A percentile compares a stretch with the other conserved stretches of the same genome.
Conservation (phyloP, 1,284 basidiomycete genomes). For the Boletus sp. region DNA sequence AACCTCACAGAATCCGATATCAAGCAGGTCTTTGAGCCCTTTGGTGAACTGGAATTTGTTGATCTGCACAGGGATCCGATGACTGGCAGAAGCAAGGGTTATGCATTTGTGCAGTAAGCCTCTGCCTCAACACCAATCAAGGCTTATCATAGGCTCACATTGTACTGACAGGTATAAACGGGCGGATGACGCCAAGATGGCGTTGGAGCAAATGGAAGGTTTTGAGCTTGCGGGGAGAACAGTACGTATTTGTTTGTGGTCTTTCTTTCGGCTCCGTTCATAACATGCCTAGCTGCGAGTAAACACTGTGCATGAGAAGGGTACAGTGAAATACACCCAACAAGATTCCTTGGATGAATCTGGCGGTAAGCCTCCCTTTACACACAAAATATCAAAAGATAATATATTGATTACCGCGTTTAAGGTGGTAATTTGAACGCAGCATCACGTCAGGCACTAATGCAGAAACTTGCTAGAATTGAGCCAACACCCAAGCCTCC, state of each 20-base stretch:
- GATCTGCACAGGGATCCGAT: slow-evolving; percentile 92
- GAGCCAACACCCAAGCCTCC: slow-evolving; percentile 60
- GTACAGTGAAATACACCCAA: slow-evolving; percentile 66
- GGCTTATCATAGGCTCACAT: slow-evolving; percentile 1
- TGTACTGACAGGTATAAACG: slow-evolving; percentile 68
- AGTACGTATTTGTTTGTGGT: slow-evolving; percentile 43
- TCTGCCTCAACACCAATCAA: neutral
- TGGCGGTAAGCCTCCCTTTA: slow-evolving; percentile 52
- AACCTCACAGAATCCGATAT: slow-evolving; percentile 95
- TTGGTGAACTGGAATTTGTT: slow-evolving; percentile 96
- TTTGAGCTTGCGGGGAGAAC: slow-evolving; percentile 94
- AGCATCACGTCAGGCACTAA: slow-evolving; percentile 93
- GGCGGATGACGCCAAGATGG: slow-evolving; percentile 90
- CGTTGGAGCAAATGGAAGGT: slow-evolving; percentile 96
- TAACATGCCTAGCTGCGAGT: slow-evolving; percentile 64
- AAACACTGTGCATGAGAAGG: slow-evolving; percentile 88
- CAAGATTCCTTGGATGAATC: slow-evolving; percentile 81
- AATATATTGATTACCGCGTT: slow-evolving; percentile 10
- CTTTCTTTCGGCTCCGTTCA: slow-evolving; percentile 8
- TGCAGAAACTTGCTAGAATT: slow-evolving; percentile 97
- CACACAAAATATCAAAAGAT: neutral
- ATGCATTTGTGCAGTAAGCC: slow-evolving; percentile 90
- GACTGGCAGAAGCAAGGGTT: slow-evolving; percentile 95
- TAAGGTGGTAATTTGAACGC: slow-evolving; percentile 87
- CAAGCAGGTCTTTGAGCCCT: slow-evolving; percentile 97